Base-by-base conservation (phyloP, 2,329 filamentous ascomycete species). In the Eurotiales sp. region DNA sequence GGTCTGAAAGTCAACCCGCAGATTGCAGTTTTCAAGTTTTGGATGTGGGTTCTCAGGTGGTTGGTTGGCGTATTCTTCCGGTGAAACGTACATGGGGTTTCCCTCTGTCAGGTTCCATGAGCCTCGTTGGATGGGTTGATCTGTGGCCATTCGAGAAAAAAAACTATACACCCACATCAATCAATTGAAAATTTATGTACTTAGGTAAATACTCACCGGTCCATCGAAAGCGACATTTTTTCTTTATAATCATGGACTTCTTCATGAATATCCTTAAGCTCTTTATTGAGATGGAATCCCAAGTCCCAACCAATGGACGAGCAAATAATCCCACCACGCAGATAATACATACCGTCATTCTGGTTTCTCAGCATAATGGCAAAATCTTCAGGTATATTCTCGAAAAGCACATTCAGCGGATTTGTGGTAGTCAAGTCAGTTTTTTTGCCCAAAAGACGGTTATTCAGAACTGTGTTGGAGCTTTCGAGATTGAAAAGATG, bases 1-100 rank as follows among this genome's bases (percentile, higher is more conserved):
- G 0, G 89, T 95, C 69, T 95, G 90, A 87, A 89, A 95, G 66
- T 95, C 90, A 1, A 93, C 88, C 3, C 90, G 80, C 1, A 95
- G 72, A 55, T 86, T 73, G 56, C 87, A 74, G 27, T 87, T 79
- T 0, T 80, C 75, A 1, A 83, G 63, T 0, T 69, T 72, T 4
- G 91, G 72, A 19, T 73, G 68, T 0, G 77, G 70, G 43, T 80
- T 74, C 56, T 90, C 86, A 0, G 70, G 64, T 0, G 29, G 6
- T 32, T 14, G 6, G 29, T 32, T 32, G 29, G 6, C 6, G 12
- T 32, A 32, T 11, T 32, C 29, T 14, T 82, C 83, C 0, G 84
- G 80, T 0, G 87, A 85, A 76, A 89, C 83, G 68, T 85, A 93
- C 2, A 95, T 76, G 0, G 88, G 88, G 30, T 84, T 71, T 32